Conservation (phyloP, 768 basidiomycete species). For the Omphalotus guepiniiformis region DNA sequence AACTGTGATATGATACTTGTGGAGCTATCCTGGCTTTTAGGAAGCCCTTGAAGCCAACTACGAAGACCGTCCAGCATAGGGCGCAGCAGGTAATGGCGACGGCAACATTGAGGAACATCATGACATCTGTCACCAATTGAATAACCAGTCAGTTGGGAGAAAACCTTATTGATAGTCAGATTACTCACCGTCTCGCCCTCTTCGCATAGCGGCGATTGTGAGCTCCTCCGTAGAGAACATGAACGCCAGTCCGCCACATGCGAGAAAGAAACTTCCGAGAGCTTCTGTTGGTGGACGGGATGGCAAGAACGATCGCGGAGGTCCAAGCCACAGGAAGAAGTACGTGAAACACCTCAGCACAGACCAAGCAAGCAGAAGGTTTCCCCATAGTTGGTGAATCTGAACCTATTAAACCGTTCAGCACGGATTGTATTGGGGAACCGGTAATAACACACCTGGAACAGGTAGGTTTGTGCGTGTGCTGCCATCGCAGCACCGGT, state of each 20-base stretch:
- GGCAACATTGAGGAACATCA: slow-evolving; percentile 86
- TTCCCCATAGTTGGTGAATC: slow-evolving; percentile 90
- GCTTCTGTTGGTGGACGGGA: slow-evolving; percentile 93
- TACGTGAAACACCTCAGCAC: slow-evolving; percentile 81
- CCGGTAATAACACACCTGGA: slow-evolving; percentile 50
- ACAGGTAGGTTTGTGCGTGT: slow-evolving; percentile 87
- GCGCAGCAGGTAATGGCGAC: slow-evolving; percentile 84
- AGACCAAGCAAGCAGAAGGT: slow-evolving; percentile 73
- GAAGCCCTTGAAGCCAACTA: slow-evolving; percentile 84
- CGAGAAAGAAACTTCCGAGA: slow-evolving; percentile 79
- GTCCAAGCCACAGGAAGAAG: slow-evolving; percentile 89
- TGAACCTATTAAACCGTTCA: slow-evolving; percentile 50
- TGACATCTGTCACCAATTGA: slow-evolving; percentile 57
- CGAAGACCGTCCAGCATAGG: slow-evolving; percentile 76
- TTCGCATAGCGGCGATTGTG: slow-evolving; percentile 86
- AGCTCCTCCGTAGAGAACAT: slow-evolving; percentile 89
- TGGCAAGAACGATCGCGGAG: slow-evolving; percentile 80
- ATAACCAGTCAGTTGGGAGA: not conserved
- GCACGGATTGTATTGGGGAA: not conserved
- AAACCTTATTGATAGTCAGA: no score
- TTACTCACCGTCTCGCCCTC: slow-evolving; percentile 73
- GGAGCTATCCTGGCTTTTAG: slow-evolving; percentile 43
- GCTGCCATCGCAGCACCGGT: slow-evolving; percentile 94
- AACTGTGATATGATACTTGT: slow-evolving; percentile 28
- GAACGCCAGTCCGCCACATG: slow-evolving; percentile 86